Conservation (phyloP, 345 rosid genomes). For the Brassica nigra region DNA sequence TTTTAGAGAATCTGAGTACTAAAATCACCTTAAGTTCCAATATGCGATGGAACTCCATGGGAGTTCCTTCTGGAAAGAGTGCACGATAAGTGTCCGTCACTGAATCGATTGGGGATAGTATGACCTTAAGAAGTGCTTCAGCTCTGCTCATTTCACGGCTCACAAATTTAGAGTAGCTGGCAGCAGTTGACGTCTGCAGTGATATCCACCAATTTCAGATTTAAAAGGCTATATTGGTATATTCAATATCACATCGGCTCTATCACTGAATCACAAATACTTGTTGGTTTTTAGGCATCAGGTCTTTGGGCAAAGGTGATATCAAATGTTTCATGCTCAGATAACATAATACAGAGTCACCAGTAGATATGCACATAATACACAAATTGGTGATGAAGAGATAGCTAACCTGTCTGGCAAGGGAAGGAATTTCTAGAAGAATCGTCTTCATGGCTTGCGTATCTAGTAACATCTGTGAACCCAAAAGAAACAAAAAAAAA, state of each 20-base stretch:
- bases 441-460: conserved; percentile 97
- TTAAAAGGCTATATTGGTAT: not conserved
- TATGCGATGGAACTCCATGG: conserved; percentile 97
- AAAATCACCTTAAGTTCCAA: conserved; percentile 82
- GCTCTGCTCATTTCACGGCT: conserved; percentile 99
- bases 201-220: not conserved
- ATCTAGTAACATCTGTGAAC: conserved; percentile 88
- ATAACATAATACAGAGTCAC: not conserved
- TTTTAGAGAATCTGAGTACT: not conserved
- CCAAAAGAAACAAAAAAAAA: conserved; percentile 7
- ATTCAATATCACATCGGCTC: not conserved
- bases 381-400: conserved; percentile 14
- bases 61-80: conserved; percentile 94
- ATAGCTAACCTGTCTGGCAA: conserved; percentile 81
- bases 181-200: conserved; percentile 75
- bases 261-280: not conserved
- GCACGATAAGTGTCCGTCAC: conserved; percentile 97
- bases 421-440: conserved; percentile 93
- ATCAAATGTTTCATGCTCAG: not conserved
- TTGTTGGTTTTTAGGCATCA: not conserved
- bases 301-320: not conserved
- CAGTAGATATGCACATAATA: not conserved
- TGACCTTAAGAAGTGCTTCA: conserved; percentile 98
- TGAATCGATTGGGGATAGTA: conserved; percentile 93
- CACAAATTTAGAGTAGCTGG: conserved; percentile 89